Base-by-base conservation (phyloP, 2,329 filamentous ascomycete species). In the Sporothrix mexicana region DNA sequence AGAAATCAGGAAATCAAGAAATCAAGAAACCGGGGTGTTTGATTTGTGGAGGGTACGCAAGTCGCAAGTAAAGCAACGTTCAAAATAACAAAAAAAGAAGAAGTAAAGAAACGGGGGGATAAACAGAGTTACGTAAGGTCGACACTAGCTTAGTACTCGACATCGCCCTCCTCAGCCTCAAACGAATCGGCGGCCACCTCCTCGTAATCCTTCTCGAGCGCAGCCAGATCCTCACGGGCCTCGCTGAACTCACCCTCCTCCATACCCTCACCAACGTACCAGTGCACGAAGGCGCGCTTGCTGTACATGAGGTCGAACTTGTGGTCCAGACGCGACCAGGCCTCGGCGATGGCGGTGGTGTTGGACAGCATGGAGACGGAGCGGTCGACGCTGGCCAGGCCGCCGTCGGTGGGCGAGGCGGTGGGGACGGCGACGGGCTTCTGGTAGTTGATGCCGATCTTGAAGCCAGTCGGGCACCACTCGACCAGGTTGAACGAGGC, bases 241-340 rank as follows among this genome's bases (percentile, higher is more conserved):
- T 96, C 93, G 75, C 91, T 92, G 85, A 96, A 96, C 83, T 96
- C 93, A 78, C 93, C 93, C 82, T 96, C 93, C 85, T 96, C 93
- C 93, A 96, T 96, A 84, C 93, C 93, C 85, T 96, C 93, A 77
- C 93, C 93, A 71, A 96, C 93, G 77, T 93, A 93, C 91, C 91
- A 92, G 84, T 93, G 90, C 62, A 92, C 90, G 78, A 93, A 92
- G 74, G 91, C 90, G 77, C 91, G 90, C 88, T 92, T 92, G 84
- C 87, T 90, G 87, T 92, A 92, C 91, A 92, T 92, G 78, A 92
- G 90, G 78, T 92, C 90, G 82, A 93, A 92, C 85, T 92, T 92
- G 86, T 91, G 85, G 83, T 92, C 90, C 67, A 92, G 87, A 76
- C 90, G 88, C 74, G 89, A 91, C 90, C 90, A 92, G 70, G 91